Base-by-base conservation (phyloP, 2,329 filamentous ascomycete species). In the Elsinoe batatas region DNA sequence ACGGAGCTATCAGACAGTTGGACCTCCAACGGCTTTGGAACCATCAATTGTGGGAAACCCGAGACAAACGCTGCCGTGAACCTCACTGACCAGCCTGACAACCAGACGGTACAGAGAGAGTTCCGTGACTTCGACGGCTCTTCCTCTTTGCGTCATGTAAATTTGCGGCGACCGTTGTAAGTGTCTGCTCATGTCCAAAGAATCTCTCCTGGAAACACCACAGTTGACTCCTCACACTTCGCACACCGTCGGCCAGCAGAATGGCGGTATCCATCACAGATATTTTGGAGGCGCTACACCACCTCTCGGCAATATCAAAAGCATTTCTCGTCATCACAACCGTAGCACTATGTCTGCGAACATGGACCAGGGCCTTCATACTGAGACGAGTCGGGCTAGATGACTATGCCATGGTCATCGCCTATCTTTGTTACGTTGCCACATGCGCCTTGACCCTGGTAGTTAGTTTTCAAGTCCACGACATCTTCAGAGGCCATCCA, bases 271-370 rank as follows among this genome's bases (percentile, higher is more conserved):
- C 44, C 10, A 49, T 49, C 13, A 26, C 33, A n/a, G 47, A 8
- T 13, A 38, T 38, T 11, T 8, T 51, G 15, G 47, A 51, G 18
- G 17, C 32, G 7, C 47, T 51, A 7, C 12, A 20, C 5, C 17
- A 15, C 18, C 47, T 51, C n/a, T 51, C 33, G 5, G 17, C 32
- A n/a, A 38, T 51, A 22, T 51, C 47, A 13, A n/a, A 36, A 20
- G 33, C 47, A 15, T 51, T 36, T 17, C 47, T 51, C 10, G 47
- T 51, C 8, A 33, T 51, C 32, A 51, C 47, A 13, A 51, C 47
- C 10, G 26, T 51, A 5, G 47, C 47, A 3, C n/a, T 51, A 8
- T 8, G 18, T 22, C 15, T 51, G 32, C 47, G 47, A 17, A 17
- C 38, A 51, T 51, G 35, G 32, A 51, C 47, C 26, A 51, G 47